Base-by-base conservation (phyloP, 495 filamentous ascomycete genomes). In the Cercophora samala region DNA sequence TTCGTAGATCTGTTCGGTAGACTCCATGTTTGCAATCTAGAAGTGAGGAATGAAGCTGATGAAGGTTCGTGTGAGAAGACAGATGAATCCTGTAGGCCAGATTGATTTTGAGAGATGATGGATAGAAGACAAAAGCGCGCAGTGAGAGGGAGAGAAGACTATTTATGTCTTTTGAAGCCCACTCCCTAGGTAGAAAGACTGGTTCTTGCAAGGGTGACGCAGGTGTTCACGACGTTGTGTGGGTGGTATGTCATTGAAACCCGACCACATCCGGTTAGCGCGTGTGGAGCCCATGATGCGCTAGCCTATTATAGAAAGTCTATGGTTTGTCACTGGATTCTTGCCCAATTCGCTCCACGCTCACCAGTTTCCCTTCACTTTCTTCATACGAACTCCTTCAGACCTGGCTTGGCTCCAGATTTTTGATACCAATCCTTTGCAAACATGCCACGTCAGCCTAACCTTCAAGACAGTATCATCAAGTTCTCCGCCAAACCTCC, bases 1-100 rank as follows among this genome's bases (percentile, higher is more conserved):
- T 0, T 74, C 65, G 68, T 83, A 81, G 62, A 79, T 75, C 18
- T 46, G 37, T 9, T 69, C 51, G 52, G 74, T 29, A 25, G 75
- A 60, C 11, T 73, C 64, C 68, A 75, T 74, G 63, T 17, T 46
- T 53, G 58, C 21, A 18, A 58, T 59, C 64, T 64, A 0, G 64
- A 54, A 64, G 66, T 54, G n/a, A n/a, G n/a, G n/a, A n/a, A n/a
- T n/a, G n/a, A n/a, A n/a, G n/a, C n/a, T n/a, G n/a, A n/a, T n/a
- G n/a, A n/a, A n/a, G n/a, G n/a, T n/a, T n/a, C n/a, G n/a, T n/a
- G n/a, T n/a, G n/a, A n/a, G n/a, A n/a, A n/a, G n/a, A n/a, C n/a
- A n/a, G n/a, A n/a, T n/a, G n/a, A n/a, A n/a, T n/a, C n/a, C n/a
- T n/a, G n/a, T n/a, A n/a, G n/a, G n/a, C n/a, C n/a, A n/a, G n/a